Conservation (phyloP, 2,329 filamentous ascomycete species). For the Xylariales sp. region DNA sequence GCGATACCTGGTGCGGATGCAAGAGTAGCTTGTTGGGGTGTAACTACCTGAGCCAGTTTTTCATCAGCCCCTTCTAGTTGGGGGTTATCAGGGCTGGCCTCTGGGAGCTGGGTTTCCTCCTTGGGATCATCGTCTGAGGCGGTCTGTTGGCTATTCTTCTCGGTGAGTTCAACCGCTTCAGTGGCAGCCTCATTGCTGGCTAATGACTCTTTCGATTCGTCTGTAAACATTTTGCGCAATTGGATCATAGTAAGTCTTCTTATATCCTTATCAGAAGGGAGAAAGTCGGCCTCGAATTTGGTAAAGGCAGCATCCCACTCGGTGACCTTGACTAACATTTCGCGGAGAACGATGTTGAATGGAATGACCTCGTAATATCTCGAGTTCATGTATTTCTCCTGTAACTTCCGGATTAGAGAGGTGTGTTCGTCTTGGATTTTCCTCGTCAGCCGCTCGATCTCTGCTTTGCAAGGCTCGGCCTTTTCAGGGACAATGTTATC, state of each 20-base stretch:
- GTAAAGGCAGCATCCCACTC: slow-evolving; percentile 93
- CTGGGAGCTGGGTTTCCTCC: slow-evolving; percentile 39
- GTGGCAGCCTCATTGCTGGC: slow-evolving; percentile 74
- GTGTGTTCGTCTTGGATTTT: slow-evolving; percentile 87
- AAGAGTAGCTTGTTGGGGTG: slow-evolving; percentile 49
- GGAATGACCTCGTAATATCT: slow-evolving; percentile 98
- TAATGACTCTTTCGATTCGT: slow-evolving; percentile 83
- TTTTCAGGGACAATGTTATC: slow-evolving; percentile 92
- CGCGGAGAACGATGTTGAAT: slow-evolving; percentile 86
- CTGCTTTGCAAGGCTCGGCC: slow-evolving; percentile 80
- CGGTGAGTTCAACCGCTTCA: slow-evolving; percentile 64
- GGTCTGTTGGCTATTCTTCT: slow-evolving; percentile 57
- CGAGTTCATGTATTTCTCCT: slow-evolving; percentile 91
- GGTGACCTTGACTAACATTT: slow-evolving; percentile 91
- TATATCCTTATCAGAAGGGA: slow-evolving; percentile 96
- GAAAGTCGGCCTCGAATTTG: slow-evolving; percentile 91
- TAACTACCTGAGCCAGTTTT: slow-evolving; percentile 31
- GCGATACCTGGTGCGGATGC: slow-evolving; percentile 50
- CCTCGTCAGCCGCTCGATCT: slow-evolving; percentile 81
- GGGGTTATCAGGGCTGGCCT: slow-evolving; percentile 31
- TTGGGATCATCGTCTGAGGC: slow-evolving; percentile 41
- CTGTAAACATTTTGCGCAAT: slow-evolving; percentile 92
- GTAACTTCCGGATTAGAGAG: slow-evolving; percentile 78
- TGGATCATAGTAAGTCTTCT: slow-evolving; percentile 90
- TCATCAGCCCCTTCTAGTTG: slow-evolving; percentile 37